Evolutionary conservation across 495 filamentous ascomycete genomes (phyloP), one percentile per base, ranked within the genome.

Genomic region (Penicillium steckii): DNA sequence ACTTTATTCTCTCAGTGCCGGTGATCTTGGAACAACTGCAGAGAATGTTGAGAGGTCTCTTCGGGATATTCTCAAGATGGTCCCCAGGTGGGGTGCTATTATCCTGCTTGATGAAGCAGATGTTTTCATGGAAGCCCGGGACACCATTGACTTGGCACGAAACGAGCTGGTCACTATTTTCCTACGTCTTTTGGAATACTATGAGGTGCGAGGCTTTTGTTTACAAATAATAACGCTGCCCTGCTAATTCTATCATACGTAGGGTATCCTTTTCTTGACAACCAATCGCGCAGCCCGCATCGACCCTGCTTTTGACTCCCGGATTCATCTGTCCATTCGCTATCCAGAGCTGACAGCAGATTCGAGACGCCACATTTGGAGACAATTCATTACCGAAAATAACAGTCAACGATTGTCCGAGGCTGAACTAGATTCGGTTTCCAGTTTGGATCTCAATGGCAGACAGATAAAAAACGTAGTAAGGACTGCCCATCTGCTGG

Each of bases 1-100:
- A 4, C 43, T 73, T 4, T 68, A 66, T 33, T 41, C 69, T 15
- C 72, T 86, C 2, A 77, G 73, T 25, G 74, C 76, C 0, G 80
- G 80, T 0, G 82, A 85, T 43, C 66, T 85, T 1, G 80, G 81
- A 1, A 79, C 70, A 1, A 63, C 69, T 21, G 71, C 79, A 1
- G 65, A 59, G 6, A 62, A 69, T 4, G 72, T 85, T 13, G 82
- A 86, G 47, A 56, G 61, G 4, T 71, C 69, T 17, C 70, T 87
- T 13, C 68, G 70, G 46, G 59, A 67, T 1, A 74, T 84, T 29
- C 64, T 86, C 4, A 69, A 76, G 27, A 69, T 83, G 17, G 73
- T 61, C 22, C 53, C 59, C 0, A 66, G 67, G 8, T 85, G 80
- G 81, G 68, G 61, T 3, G 67, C 70, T 9, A 65, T 77, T 40